Evolutionary conservation across 2,329 filamentous ascomycete genomes (phyloP), one percentile per base, ranked within the genome.

Genomic region (Scedosporium boydii): DNA sequence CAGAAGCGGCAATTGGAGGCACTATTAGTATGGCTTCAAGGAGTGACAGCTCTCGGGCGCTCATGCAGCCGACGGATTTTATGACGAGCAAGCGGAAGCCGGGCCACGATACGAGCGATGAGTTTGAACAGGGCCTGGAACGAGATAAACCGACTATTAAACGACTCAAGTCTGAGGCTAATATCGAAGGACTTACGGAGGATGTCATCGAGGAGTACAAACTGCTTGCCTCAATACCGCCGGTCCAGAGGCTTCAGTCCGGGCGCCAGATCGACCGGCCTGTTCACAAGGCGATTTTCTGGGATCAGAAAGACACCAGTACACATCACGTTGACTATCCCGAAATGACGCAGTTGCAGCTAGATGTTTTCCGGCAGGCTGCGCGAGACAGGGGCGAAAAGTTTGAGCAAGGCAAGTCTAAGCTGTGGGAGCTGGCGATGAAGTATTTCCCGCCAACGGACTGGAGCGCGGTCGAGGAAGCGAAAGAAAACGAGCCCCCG

Each of bases 291-390:
- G 77, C 75, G 6, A 76, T 77, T 0, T 88, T 82, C 67, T 88
- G 85, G 85, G 78, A 80, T 57, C 73, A 75, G 3, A 75, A 77
- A 55, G 80, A 87, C 66, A 75, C 75, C 62, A 74, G 69, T 21
- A 86, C 82, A 1, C 86, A 84, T 78, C 85, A 88, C 65, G 75
- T 86, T 3, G 70, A 82, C 59, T 88, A 88, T 66, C 85, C 85
- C 0, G 81, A 85, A 65, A 87, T 88, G 83, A 86, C 81, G 0
- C 79, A 83, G 62, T 74, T 83, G 6, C 84, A 87, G 64, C 80
- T 80, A 62, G 77, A 80, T 41, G 81, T 79, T 1, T 87, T 86
- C 70, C 73, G 76, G 18, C 70, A 77, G n/a, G 82, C 81, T 16
- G 83, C 84, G 1, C 67, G 73, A 38, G 72, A 73, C 0, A 75